These are phyloP conservation scores for Calonectria hongkongensis DNA, from an alignment of 2,329 filamentous ascomycete species.

Conservation along the genomic window DNA sequence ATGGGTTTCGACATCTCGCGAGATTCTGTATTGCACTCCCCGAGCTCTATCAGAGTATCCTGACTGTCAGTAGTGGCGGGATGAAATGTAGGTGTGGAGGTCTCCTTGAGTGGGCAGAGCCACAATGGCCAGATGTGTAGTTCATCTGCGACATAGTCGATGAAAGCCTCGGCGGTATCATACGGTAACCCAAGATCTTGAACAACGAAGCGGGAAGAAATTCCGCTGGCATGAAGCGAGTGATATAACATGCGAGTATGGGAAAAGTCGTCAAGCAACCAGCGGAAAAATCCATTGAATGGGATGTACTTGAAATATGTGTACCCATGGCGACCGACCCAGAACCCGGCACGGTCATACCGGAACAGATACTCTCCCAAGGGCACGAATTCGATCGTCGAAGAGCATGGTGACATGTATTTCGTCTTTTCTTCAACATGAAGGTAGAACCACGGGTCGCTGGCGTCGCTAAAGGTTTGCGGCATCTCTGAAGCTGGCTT, in stretches of 20 bases:
- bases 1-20: no score
- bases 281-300: slow-evolving; percentile 76
- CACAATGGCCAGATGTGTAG: slow-evolving; percentile 56
- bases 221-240: slow-evolving; percentile 75
- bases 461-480: slow-evolving; percentile 69
- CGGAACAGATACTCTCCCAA: slow-evolving; percentile 73
- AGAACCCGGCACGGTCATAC: slow-evolving; percentile 80
- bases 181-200: slow-evolving; percentile 78
- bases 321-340: slow-evolving; percentile 77
- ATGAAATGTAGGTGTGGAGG: slow-evolving; percentile 51
- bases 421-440: slow-evolving; percentile 67
- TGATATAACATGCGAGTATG: slow-evolving; percentile 78
- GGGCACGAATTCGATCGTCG: slow-evolving; percentile 49
- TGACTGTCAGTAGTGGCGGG: slow-evolving; percentile 10
- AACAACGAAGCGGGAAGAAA: slow-evolving; percentile 74
- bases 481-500: slow-evolving; percentile 1
- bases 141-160: slow-evolving; percentile 54
- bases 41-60: no score
- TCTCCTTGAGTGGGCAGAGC: slow-evolving; percentile 52
- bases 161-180: slow-evolving; percentile 60
- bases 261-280: slow-evolving; percentile 75
- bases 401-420: background rate
- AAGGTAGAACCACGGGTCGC: slow-evolving; percentile 80
- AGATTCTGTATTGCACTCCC: no score
- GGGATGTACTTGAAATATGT: slow-evolving; percentile 68